These are phyloP conservation scores for Diphasiastrum complanatum DNA, from an alignment of 83 land plant species.

Conservation along the genomic window DNA sequence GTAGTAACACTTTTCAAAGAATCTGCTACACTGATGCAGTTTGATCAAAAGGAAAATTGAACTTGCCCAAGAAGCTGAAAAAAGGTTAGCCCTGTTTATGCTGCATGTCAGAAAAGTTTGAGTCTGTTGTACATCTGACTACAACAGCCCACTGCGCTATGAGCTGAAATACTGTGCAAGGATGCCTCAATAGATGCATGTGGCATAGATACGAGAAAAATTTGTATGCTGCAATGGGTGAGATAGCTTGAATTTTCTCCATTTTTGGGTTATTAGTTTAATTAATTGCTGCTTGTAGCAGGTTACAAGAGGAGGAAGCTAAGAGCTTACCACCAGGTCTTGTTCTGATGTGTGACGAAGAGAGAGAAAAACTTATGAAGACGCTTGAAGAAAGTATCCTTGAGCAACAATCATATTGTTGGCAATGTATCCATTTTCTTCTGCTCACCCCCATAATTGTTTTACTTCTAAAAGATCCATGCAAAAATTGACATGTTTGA, in stretches of 20 bases:
- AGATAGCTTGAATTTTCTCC: not conserved
- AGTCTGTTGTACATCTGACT: not conserved
- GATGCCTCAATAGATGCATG: no score
- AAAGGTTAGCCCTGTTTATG: slow-evolving; percentile 3
- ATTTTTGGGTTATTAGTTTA: not conserved
- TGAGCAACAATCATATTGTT: not conserved
- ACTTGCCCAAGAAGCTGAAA: slow-evolving; percentile 14
- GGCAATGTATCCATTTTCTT: not conserved
- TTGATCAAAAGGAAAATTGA: slow-evolving; percentile 22
- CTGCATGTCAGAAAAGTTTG: not conserved
- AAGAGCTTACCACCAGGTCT: slow-evolving; percentile 15
- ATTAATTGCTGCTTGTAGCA: not conserved
- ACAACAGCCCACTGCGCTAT: not conserved
- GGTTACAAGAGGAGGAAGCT: slow-evolving; percentile 13
- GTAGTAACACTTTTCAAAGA: not conserved
- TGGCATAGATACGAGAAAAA: no score
- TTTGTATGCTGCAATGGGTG: not conserved
- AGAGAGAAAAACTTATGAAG: slow-evolving; percentile 14
- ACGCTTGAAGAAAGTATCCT: slow-evolving; percentile 21
- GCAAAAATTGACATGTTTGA: not conserved
- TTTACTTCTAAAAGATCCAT: not conserved
- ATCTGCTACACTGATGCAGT: not conserved
- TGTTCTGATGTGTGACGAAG: slow-evolving; percentile 16
- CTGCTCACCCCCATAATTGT: not conserved
- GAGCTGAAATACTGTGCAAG: no score